Percentiles rank a stretch among this genome's conserved stretches.
phyloP scores from a whole-genome alignment of 257 asterid genomes.

The Misopates orontium region DNA sequence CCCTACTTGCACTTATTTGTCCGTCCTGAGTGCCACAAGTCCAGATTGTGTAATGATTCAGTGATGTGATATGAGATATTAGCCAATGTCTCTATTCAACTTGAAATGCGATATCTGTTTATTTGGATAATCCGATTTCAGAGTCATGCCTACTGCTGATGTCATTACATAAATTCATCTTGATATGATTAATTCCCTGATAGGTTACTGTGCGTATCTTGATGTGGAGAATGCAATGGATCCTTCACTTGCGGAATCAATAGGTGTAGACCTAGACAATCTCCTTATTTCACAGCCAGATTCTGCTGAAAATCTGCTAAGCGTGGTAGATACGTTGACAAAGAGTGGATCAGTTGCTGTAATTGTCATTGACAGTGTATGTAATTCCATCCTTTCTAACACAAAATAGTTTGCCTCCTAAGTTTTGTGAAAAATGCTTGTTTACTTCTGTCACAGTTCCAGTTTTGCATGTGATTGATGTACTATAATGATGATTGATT shows the following conservation, averaged over 20 bases:
- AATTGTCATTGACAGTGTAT: slow-evolving; percentile 94
- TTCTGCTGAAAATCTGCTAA: slow-evolving; percentile 91
- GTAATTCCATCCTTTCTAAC: slow-evolving; percentile 29
- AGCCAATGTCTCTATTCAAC: slow-evolving; percentile 10
- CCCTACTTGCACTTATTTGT: no score
- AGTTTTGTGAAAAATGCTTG: slow-evolving; percentile 14
- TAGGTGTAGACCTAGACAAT: slow-evolving; percentile 72
- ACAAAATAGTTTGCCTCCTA: slow-evolving; percentile 11
- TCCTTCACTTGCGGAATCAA: slow-evolving; percentile 81
- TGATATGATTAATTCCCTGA: slow-evolving; percentile 29
- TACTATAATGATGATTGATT: neutral
- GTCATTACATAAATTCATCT: slow-evolving; percentile 5
- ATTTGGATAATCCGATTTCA: slow-evolving; percentile 12
- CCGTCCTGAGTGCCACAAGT: slow-evolving; percentile 1
- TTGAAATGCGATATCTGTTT: slow-evolving; percentile 3
- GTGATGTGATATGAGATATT: no score
- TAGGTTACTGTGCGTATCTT: slow-evolving; percentile 95
- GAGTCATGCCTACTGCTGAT: neutral
- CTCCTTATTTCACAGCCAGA: slow-evolving; percentile 96
- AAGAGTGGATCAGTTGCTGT: slow-evolving; percentile 85
- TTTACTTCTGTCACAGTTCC: slow-evolving; percentile 5
- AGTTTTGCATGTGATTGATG: slow-evolving; percentile 2
- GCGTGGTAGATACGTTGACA: slow-evolving; percentile 88
- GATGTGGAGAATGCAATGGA: slow-evolving; percentile 94
- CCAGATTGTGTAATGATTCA: neutral